Conservation (phyloP, 2,329 filamentous ascomycete species). For the Didymellaceae sp. region DNA sequence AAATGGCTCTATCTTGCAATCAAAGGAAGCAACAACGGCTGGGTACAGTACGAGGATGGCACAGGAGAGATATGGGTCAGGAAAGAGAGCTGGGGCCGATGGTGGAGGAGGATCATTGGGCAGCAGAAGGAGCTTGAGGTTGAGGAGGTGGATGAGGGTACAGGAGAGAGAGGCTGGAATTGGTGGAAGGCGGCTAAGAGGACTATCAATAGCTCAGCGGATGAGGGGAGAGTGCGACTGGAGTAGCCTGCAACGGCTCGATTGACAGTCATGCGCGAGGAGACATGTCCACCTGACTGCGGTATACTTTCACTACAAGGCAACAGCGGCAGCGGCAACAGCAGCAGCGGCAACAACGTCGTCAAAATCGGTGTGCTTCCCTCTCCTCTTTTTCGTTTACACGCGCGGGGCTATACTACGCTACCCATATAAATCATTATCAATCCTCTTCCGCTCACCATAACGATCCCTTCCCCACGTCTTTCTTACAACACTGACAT, state of each 20-base stretch:
- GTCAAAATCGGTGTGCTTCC: too few species aligned
- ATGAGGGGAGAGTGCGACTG: conserved; percentile 12
- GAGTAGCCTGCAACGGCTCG: neutral
- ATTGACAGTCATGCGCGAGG: neutral
- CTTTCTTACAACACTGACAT: too few species aligned
- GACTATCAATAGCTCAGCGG: conserved; percentile 5
- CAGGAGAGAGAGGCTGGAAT: conserved; percentile 29
- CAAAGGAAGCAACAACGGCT: conserved; percentile 35
- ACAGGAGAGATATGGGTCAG: conserved; percentile 41
- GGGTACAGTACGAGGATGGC: conserved; percentile 38
- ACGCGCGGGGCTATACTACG: too few species aligned
- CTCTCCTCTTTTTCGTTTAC: too few species aligned
- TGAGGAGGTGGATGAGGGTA: conserved; percentile 37
- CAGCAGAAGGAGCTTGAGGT: conserved; percentile 32
- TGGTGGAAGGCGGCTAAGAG: conserved; percentile 26
- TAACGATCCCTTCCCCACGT: too few species aligned
- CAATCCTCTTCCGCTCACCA: too few species aligned
- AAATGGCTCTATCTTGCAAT: conserved; percentile 20
- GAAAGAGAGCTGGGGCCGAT: conserved; percentile 36
- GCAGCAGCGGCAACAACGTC: neutral
- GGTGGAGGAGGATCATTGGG: conserved; percentile 37
- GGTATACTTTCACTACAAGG: neutral
- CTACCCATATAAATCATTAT: too few species aligned
- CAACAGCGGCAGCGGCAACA: neutral
- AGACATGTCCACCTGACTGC: neutral